Percentiles rank a stretch among this genome's conserved stretches.
phyloP scores from a whole-genome alignment of 306 rosid genomes.

The Dalbergia cultrata region DNA sequence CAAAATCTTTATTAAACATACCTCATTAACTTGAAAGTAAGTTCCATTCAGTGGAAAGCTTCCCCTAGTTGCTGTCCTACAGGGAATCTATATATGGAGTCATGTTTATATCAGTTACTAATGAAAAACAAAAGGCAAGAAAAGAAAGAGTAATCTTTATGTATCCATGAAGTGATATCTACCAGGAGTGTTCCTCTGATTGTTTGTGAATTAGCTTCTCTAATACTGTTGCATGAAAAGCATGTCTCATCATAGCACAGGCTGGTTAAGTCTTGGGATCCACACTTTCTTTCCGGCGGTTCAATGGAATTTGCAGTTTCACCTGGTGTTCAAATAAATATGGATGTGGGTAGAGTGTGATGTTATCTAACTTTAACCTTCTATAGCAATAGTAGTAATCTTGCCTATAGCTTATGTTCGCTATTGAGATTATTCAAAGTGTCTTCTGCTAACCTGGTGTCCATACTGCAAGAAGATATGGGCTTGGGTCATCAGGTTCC shows the following conservation, averaged over 20 bases:
- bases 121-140: constrained; percentile 19
- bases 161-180: constrained; percentile 43
- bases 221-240: constrained; percentile 73
- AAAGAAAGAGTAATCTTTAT: constrained; percentile 13
- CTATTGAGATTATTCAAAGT: constrained; percentile 36
- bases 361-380: constrained; percentile 27
- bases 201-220: constrained; percentile 78
- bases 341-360: constrained; percentile 33
- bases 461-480: constrained; percentile 97
- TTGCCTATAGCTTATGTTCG: constrained; percentile 14
- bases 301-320: constrained; percentile 78
- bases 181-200: constrained; percentile 94
- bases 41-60: constrained; percentile 96
- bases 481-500: constrained; percentile 96
- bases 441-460: constrained; percentile 76
- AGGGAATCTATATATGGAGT: constrained; percentile 69
- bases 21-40: constrained; percentile 96
- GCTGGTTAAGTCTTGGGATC: constrained; percentile 57
- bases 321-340: constrained; percentile 56
- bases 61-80: constrained; percentile 92
- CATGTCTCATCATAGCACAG: constrained; percentile 76
- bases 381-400: constrained; percentile 31
- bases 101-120: constrained; percentile 42
- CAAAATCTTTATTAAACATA: constrained; percentile 42
- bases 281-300: constrained; percentile 75